Percentiles rank a stretch among this genome's conserved stretches.
Conservation (phyloP, 345 rosid genomes). For the Eucalyptus urophylla region DNA sequence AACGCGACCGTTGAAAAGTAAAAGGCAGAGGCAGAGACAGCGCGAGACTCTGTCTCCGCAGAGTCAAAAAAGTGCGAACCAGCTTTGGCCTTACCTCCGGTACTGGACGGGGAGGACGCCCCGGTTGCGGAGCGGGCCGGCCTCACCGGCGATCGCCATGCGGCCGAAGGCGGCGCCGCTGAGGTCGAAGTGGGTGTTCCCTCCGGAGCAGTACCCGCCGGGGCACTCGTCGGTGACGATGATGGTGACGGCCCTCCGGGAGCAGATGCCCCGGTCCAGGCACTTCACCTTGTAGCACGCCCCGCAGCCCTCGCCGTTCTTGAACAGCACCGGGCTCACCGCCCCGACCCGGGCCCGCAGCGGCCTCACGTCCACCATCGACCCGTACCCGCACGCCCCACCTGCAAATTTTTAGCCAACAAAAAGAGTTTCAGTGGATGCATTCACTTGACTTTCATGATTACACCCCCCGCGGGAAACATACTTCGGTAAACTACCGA, state of each 20-base stretch:
- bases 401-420: conserved; percentile 23
- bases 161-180: conserved; percentile 97
- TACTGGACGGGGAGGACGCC: conserved; percentile 58
- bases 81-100: conserved; percentile 23
- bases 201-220: conserved; percentile 47
- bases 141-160: conserved; percentile 67
- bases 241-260: conserved; percentile 76
- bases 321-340: conserved; percentile 78
- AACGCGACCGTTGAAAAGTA: background rate
- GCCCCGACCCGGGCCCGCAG: conserved; percentile 81
- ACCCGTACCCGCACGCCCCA: conserved; percentile 96
- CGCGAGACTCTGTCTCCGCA: background rate
- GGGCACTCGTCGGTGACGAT: conserved; percentile 92
- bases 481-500: background rate
- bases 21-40: background rate
- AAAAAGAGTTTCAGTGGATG: background rate
- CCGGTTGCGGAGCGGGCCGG: conserved; percentile 50
- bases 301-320: conserved; percentile 87
- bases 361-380: conserved; percentile 82
- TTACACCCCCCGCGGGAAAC: background rate
- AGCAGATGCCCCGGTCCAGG: conserved; percentile 61
- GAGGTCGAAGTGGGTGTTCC: conserved; percentile 76
- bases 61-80: background rate
- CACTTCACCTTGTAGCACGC: conserved; percentile 87
- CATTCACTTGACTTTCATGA: background rate